A percentile compares a stretch with the other conserved stretches of the same genome.
Evolutionary conservation across 331 rosid species (phyloP).

Genomic region (Quercus phellos): DNA sequence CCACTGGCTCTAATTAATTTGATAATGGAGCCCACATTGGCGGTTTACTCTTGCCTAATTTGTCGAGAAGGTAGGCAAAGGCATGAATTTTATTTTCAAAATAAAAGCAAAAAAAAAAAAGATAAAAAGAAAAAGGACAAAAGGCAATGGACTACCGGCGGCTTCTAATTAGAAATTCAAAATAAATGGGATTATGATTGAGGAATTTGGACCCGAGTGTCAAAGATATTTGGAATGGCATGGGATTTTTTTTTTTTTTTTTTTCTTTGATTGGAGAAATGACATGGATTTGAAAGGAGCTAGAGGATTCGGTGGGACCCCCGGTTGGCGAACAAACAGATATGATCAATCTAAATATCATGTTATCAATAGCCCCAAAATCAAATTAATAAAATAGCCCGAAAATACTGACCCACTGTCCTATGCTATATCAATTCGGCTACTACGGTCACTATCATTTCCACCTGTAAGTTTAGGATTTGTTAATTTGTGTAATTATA

Average conservation of each 20-base stretch:
- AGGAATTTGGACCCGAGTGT: neutral
- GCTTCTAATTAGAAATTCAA: neutral
- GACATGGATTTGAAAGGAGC: constrained; percentile 10
- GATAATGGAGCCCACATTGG: constrained; percentile 16
- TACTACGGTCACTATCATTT: no score
- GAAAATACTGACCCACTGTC: constrained; percentile 22
- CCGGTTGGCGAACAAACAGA: constrained; percentile 52
- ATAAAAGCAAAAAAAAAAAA: neutral
- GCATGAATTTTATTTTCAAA: neutral
- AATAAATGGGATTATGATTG: neutral
- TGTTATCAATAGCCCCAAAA: no score
- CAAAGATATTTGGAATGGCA: neutral
- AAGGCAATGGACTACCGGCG: neutral
- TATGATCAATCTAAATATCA: neutral
- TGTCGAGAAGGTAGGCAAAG: neutral
- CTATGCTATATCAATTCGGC: neutral
- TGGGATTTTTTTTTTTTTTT: neutral
- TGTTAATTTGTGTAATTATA: no score
- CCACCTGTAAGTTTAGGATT: rapidly evolving
- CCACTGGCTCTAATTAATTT: constrained; percentile 7
- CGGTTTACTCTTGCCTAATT: constrained; percentile 19
- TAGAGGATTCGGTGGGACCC: constrained; percentile 42
- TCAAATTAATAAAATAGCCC: neutral
- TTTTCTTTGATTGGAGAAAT: neutral
- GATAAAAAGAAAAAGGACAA: neutral